A percentile compares a stretch with the other conserved stretches of the same genome.
Evolutionary conservation across 2,329 filamentous ascomycete genomes (phyloP).

Genomic region (Fusarium heterosporum): DNA sequence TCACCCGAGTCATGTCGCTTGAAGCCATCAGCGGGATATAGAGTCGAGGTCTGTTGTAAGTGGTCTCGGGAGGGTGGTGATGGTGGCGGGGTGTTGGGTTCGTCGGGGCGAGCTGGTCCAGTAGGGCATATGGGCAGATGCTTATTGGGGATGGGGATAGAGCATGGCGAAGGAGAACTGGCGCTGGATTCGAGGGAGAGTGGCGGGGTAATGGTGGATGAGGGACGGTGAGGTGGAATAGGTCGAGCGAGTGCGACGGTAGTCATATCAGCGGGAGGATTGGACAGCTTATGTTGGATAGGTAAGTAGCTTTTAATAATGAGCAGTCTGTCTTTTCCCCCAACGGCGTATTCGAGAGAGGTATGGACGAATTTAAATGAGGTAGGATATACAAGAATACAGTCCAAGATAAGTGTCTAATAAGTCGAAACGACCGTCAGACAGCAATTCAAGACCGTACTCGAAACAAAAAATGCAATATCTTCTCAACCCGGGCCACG

Average conservation of each 20-base stretch:
- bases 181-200: conserved; percentile 54
- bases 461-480: conserved; percentile 25
- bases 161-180: conserved; percentile 46
- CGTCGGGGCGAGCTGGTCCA: conserved; percentile 70
- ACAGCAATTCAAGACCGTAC: conserved; percentile 23
- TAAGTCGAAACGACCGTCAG: conserved; percentile 22
- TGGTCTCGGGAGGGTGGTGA: conserved; percentile 73
- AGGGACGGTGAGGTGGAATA: conserved; percentile 58
- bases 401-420: conserved; percentile 20
- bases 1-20: conserved; percentile 62
- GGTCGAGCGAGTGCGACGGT: conserved; percentile 66
- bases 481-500: conserved; percentile 30
- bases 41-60: conserved; percentile 72
- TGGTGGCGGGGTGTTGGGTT: conserved; percentile 71
- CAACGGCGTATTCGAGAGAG: conserved; percentile 10
- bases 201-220: conserved; percentile 58
- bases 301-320: background rate
- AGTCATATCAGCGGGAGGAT: conserved; percentile 57
- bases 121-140: conserved; percentile 91
- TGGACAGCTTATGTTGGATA: conserved; percentile 16
- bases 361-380: conserved; percentile 24
- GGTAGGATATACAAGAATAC: conserved; percentile 30
- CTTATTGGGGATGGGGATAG: conserved; percentile 79
- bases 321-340: conserved; percentile 16
- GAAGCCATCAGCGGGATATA: conserved; percentile 79